Evolutionary conservation across 2,329 filamentous ascomycete genomes (phyloP), one percentile per base, ranked within the genome.

Genomic region (Colletotrichum lentis): DNA sequence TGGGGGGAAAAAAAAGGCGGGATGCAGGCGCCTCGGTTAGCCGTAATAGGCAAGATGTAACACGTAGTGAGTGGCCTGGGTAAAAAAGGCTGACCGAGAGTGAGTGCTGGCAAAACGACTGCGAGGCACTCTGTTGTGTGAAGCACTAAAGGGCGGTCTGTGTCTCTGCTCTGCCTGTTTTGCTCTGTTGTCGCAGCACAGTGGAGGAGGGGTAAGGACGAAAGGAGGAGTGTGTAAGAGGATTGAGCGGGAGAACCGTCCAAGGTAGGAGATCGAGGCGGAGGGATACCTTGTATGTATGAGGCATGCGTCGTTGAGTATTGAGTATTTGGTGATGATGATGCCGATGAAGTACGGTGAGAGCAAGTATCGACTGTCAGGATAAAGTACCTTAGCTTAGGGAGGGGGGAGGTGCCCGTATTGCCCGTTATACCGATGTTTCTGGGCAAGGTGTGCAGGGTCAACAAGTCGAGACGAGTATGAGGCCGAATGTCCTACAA

Each of bases 181-280:
- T 54, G 61, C 62, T 66, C 41, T 62, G 52, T 50, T 69, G 62
- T 61, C 57, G 57, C 57, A 66, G 56, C 24, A 39, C 27, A 39
- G 53, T 47, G n/a, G 55, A 18, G 56, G 39, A 31, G 44, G 59
- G 63, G 58, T 66, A 67, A 56, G 62, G 66, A 69, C 62, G 66
- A 69, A 62, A 69, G 57, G 67, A 47, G 67, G 63, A 67, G 62
- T 57, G 63, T 62, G 65, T 68, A 60, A 69, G 63, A 67, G 62
- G 65, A 65, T 59, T 65, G 65, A 54, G 65, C 65, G 65, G 55
- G 55, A 18, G 16, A 49, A 35, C 39, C 35, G 41, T 20, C 35
- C 18, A 54, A 50, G 49, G 62, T 35, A 11, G 44, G 46, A 39
- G 56, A 61, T 50, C 61, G 61, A 55, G 39, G 31, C 43, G 47